Conservation (phyloP, 345 rosid genomes). For the Anastatica hierochuntica region DNA sequence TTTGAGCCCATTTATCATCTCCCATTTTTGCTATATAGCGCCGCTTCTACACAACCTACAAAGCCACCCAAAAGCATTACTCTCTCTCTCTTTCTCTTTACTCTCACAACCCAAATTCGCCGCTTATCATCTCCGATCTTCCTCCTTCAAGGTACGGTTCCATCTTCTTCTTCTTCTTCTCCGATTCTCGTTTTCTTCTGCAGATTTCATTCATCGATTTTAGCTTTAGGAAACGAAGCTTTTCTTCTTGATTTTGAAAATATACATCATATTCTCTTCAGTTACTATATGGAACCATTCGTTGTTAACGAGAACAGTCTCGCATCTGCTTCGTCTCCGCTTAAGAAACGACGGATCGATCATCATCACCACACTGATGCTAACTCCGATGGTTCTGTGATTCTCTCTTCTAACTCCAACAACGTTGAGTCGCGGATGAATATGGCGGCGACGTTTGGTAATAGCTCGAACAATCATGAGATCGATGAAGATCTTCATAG, state of each 20-base stretch:
- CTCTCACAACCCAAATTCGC: conserved; percentile 17
- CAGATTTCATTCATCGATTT: conserved; percentile 9
- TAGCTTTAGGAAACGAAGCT: conserved; percentile 2
- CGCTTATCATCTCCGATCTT: conserved; percentile 25
- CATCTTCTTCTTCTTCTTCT: neutral
- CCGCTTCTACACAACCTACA: conserved; percentile 29
- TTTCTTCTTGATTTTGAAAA: neutral
- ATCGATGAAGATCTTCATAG: conserved; percentile 77
- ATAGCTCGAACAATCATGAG: conserved; percentile 29
- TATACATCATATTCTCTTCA: conserved; percentile 2
- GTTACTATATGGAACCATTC: conserved; percentile 27
- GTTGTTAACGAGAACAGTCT: conserved; percentile 19
- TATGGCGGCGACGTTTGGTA: conserved; percentile 30
- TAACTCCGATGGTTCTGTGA: conserved; percentile 6
- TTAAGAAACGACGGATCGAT: conserved; percentile 27
- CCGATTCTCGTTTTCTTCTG: conserved; percentile 7
- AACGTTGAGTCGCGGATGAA: neutral
- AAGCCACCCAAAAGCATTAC: conserved; percentile 4
- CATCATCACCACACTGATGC: no score
- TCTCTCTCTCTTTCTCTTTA: neutral
- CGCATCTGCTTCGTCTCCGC: conserved; percentile 25
- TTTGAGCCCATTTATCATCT: no score
- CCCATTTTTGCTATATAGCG: neutral
- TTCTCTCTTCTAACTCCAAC: neutral
- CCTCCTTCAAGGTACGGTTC: conserved; percentile 13